Evolutionary conservation across 225 moss, liverwort and hornwort species (phyloP).

Genomic region (Lunularia cruciata): DNA sequence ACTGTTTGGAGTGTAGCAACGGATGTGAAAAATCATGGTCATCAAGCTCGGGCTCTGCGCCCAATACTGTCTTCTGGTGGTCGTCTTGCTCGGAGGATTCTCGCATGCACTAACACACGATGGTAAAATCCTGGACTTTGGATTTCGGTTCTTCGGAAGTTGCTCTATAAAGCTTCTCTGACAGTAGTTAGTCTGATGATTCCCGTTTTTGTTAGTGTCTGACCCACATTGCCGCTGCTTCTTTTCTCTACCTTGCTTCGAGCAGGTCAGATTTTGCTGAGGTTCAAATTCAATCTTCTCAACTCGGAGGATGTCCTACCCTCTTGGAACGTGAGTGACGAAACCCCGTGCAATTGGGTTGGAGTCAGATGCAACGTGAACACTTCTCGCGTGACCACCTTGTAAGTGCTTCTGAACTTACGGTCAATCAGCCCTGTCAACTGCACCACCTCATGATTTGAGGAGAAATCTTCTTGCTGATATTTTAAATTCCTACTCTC

Average conservation of each 20-base stretch:
- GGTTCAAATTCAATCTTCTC: constrained; percentile 39
- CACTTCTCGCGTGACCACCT: constrained; percentile 28
- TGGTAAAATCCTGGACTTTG: neutral
- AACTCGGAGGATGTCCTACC: constrained; percentile 38
- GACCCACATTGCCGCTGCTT: too few relatives aligned
- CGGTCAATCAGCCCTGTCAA: too few relatives aligned
- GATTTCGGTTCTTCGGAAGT: too few relatives aligned
- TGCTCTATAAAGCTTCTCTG: too few relatives aligned
- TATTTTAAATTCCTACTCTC: too few relatives aligned
- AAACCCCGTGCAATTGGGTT: constrained; percentile 38
- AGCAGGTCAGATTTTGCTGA: constrained; percentile 37
- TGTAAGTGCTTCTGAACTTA: constrained; percentile 34
- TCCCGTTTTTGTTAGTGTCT: neutral
- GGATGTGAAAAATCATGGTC: constrained; percentile 21
- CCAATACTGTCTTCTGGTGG: neutral
- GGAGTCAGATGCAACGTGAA: constrained; percentile 41
- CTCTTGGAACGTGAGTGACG: constrained; percentile 38
- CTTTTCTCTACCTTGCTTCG: neutral
- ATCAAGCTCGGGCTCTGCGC: constrained; percentile 12
- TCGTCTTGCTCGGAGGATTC: neutral
- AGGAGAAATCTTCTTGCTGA: neutral
- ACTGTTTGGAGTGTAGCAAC: neutral
- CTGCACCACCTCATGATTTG: neutral
- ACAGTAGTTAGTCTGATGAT: neutral
- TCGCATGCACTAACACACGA: neutral